phyloP scores from a whole-genome alignment of 2,329 filamentous ascomycete species.

The Harringtonia aguacate region DNA sequence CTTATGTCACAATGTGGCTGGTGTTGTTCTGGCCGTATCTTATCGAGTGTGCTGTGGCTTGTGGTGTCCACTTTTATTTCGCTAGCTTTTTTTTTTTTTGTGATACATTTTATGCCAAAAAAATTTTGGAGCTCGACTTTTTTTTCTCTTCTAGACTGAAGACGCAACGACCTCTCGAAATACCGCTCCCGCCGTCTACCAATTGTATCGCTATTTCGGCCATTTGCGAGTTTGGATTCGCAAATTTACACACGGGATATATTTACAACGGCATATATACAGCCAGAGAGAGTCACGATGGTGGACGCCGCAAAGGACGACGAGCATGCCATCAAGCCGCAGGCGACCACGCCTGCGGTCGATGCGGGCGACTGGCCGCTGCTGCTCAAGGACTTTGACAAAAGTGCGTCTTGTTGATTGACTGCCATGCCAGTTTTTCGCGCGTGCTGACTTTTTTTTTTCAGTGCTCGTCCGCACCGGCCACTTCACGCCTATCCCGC shows the following conservation, averaged over 20 bases:
- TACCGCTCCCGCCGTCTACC: too few relatives aligned
- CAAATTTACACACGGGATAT: neutral
- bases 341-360: slow-evolving; percentile 65
- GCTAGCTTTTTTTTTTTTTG: too few relatives aligned
- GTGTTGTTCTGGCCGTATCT: too few relatives aligned
- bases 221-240: too few relatives aligned
- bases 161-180: too few relatives aligned
- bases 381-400: slow-evolving; percentile 91
- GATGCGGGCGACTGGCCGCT: slow-evolving; percentile 89
- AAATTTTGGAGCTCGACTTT: too few relatives aligned
- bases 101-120: too few relatives aligned
- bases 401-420: slow-evolving; percentile 47
- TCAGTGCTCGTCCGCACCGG: slow-evolving; percentile 83
- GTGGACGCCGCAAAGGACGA: slow-evolving; percentile 34
- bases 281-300: slow-evolving; percentile 5
- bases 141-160: too few relatives aligned
- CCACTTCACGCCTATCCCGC: slow-evolving; percentile 94
- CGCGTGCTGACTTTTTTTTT: slow-evolving; percentile 2
- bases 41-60: too few relatives aligned
- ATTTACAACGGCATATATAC: neutral
- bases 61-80: too few relatives aligned
- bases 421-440: slow-evolving; percentile 1
- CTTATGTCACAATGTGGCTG: too few relatives aligned
- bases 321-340: slow-evolving; percentile 86
- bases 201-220: too few relatives aligned